Conservation (phyloP, 148 eudicot species). For the Fallopia convolvulus region DNA sequence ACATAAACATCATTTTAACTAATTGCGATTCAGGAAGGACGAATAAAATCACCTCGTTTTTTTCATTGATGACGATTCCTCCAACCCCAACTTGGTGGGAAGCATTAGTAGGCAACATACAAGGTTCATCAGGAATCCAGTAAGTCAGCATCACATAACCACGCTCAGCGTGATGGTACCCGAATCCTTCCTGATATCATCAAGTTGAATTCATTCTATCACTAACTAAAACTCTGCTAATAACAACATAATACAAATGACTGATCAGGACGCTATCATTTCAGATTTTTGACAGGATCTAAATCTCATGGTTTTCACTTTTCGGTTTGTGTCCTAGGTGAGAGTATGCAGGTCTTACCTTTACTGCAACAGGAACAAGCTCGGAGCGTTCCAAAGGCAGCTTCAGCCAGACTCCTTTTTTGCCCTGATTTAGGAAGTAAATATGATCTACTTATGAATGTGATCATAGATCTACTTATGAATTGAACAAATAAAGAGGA, state of each 20-base stretch:
- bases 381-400: constrained; percentile 54
- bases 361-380: constrained; percentile 71
- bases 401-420: constrained; percentile 90
- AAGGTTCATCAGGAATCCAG: constrained; percentile 85
- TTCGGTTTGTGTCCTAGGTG: background rate
- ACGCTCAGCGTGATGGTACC: constrained; percentile 77
- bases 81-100: constrained; percentile 91
- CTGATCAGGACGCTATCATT: background rate
- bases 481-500: background rate
- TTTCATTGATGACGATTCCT: constrained; percentile 66
- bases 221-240: background rate
- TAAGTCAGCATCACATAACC: constrained; percentile 77
- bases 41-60: constrained; percentile 46
- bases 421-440: constrained; percentile 35
- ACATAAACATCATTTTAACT: background rate
- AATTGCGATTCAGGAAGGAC: background rate
- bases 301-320: background rate
- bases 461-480: background rate
- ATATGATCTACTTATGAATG: background rate
- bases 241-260: background rate
- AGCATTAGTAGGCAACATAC: constrained; percentile 73
- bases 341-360: constrained; percentile 28
- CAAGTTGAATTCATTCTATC: background rate
- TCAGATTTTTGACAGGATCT: background rate
- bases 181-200: constrained; percentile 59